Base-by-base conservation (phyloP, 441 rosid species). In the Populus hybrid region DNA sequence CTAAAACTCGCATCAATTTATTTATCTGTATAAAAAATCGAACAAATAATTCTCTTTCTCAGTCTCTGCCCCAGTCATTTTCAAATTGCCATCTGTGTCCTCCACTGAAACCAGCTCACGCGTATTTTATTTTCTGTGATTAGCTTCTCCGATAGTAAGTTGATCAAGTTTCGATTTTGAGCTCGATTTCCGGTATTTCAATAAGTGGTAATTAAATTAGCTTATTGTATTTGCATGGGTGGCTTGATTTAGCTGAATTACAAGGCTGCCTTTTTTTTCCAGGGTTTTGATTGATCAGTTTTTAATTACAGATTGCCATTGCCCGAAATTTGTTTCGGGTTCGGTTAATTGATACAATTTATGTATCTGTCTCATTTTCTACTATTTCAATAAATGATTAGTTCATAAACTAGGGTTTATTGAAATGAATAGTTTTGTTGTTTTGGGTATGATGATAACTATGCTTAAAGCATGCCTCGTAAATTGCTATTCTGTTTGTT, bases 181-280 rank as follows among this genome's bases (percentile, higher is more conserved):
- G 64, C 71, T 50, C 72, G 63, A 65, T 67, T 79, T 65, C 67
- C 21, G 11, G 34, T n/a, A 3, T 57, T 68, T 53, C 35, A 50
- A 24, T 20, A 26, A 76, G 11, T 72, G 85, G 87, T 86, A 81
- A 84, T 73, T 75, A 21, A 34, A 80, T 63, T 74, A 75, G 32
- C 18, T 3, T 20, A 0, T 63, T 26, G 46, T 14, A 12, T 9
- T 68, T 73, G 14, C 8, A 9, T 63, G 2, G 11, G 34, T 78
- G 73, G 50, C 38, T 10, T 6, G 36, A 42, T 42, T 53, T 34
- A 34, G 77, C 57, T 35, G 36, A 70, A 24, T 70, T 69, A 35
- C 28, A 63, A 63, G 66, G 10, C 12, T 23, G 28, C 28, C 12
- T 63, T 63, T 63, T 21, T 24, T 50, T 76, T 12, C 50, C 50